These are phyloP conservation scores for Aureobasidium melanogenum DNA, from an alignment of 2,329 filamentous ascomycete species.

Conservation along the genomic window DNA sequence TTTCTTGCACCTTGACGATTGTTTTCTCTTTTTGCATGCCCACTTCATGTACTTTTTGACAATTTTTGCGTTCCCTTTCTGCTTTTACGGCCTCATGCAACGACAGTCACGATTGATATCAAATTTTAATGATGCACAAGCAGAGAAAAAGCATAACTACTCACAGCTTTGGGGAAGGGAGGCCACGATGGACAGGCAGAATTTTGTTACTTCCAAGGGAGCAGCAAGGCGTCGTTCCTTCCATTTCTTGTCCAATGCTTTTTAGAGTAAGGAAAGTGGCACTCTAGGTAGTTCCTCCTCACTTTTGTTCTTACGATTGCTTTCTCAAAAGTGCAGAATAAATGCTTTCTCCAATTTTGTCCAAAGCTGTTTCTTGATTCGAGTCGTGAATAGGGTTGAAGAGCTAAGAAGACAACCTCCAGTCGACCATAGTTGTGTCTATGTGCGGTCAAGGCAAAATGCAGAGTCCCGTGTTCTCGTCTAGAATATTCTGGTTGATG, in stretches of 20 bases:
- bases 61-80: neutral
- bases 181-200: neutral
- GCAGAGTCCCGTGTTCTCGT: too few species aligned
- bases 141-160: neutral
- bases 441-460: too few species aligned
- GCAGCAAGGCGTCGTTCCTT: neutral
- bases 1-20: neutral
- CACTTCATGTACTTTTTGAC: neutral
- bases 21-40: neutral
- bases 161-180: neutral
- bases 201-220: neutral
- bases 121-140: neutral
- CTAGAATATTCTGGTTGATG: neutral
- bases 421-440: too few species aligned
- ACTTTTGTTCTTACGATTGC: neutral
- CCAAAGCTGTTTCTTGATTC: neutral
- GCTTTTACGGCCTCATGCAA: neutral
- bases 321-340: neutral
- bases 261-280: neutral
- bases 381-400: too few species aligned
- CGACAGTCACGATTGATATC: neutral
- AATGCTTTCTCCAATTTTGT: neutral
- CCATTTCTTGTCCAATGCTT: neutral
- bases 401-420: too few species aligned
- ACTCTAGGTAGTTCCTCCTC: neutral